Percentiles rank a stretch among this genome's conserved stretches.
phyloP scores from a whole-genome alignment of 129 eudicot species.

The Logfia minima region DNA sequence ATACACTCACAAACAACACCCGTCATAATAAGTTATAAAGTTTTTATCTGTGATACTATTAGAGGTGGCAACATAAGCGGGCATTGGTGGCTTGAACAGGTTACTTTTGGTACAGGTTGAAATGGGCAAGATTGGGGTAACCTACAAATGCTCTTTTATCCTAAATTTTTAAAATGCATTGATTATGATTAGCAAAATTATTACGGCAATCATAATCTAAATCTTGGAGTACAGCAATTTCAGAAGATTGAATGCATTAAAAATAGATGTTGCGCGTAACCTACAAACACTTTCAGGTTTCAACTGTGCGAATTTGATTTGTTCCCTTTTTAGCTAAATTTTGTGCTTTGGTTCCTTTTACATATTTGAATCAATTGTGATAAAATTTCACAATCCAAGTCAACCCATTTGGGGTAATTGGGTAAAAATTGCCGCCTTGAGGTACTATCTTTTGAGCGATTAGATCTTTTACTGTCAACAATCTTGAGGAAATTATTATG shows the following conservation, averaged over 20 bases:
- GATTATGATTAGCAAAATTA: neutral
- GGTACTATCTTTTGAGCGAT: conserved; percentile 8
- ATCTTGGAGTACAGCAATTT: neutral
- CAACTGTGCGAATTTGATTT: too few species aligned
- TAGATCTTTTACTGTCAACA: neutral
- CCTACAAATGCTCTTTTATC: neutral
- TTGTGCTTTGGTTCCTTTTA: too few species aligned
- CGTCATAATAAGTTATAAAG: neutral
- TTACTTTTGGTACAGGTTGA: neutral
- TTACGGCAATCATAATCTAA: neutral
- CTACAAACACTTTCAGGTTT: too few species aligned
- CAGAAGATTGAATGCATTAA: too few species aligned
- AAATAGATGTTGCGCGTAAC: too few species aligned
- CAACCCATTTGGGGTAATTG: neutral
- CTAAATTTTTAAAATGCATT: neutral
- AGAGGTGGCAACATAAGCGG: neutral
- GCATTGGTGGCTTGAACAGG: neutral
- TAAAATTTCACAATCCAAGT: too few species aligned
- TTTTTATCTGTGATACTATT: neutral
- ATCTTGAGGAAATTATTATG: neutral
- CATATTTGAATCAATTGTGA: too few species aligned
- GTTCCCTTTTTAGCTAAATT: too few species aligned
- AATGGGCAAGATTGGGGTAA: neutral
- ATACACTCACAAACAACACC: neutral
- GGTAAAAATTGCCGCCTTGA: neutral